phyloP scores from a whole-genome alignment of 2,329 filamentous ascomycete species.

The Colletotrichum liriopes region DNA sequence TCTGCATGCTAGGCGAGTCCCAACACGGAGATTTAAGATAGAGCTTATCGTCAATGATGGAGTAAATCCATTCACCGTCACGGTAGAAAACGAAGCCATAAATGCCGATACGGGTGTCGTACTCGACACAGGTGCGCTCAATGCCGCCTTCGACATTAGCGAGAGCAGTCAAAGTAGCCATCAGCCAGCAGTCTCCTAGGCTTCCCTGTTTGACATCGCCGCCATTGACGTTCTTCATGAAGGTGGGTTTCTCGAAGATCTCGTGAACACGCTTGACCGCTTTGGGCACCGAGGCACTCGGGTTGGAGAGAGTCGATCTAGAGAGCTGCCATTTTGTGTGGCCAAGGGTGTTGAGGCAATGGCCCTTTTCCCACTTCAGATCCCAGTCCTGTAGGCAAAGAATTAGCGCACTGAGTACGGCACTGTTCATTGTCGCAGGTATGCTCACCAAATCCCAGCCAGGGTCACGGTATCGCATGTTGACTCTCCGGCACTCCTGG shows the following conservation, averaged over 20 bases:
- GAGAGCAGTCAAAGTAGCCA: slow-evolving; percentile 83
- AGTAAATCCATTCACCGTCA: slow-evolving; percentile 93
- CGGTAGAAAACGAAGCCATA: slow-evolving; percentile 93
- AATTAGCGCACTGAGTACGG: slow-evolving; percentile 12
- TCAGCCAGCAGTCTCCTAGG: slow-evolving; percentile 87
- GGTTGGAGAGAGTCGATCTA: slow-evolving; percentile 61
- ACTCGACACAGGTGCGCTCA: slow-evolving; percentile 81
- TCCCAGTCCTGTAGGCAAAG: slow-evolving; percentile 70
- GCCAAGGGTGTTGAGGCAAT: slow-evolving; percentile 69
- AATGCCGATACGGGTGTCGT: slow-evolving; percentile 82
- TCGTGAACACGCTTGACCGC: slow-evolving; percentile 83
- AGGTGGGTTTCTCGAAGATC: slow-evolving; percentile 82
- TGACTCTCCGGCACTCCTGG: slow-evolving; percentile 78
- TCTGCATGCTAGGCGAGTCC: slow-evolving; percentile 83
- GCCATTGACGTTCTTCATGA: slow-evolving; percentile 76
- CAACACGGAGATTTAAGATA: slow-evolving; percentile 88
- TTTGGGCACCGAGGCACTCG: slow-evolving; percentile 72
- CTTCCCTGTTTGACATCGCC: slow-evolving; percentile 84
- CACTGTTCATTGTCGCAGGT: neutral
- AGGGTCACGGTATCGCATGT: slow-evolving; percentile 84
- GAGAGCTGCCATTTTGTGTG: slow-evolving; percentile 67
- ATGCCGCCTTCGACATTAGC: slow-evolving; percentile 81
- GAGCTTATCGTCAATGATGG: slow-evolving; percentile 92
- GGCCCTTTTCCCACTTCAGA: slow-evolving; percentile 75
- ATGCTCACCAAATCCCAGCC: slow-evolving; percentile 70